Evolutionary conservation across 1,284 basidiomycete species (phyloP).

Genomic region (Tilletia walkeri): DNA sequence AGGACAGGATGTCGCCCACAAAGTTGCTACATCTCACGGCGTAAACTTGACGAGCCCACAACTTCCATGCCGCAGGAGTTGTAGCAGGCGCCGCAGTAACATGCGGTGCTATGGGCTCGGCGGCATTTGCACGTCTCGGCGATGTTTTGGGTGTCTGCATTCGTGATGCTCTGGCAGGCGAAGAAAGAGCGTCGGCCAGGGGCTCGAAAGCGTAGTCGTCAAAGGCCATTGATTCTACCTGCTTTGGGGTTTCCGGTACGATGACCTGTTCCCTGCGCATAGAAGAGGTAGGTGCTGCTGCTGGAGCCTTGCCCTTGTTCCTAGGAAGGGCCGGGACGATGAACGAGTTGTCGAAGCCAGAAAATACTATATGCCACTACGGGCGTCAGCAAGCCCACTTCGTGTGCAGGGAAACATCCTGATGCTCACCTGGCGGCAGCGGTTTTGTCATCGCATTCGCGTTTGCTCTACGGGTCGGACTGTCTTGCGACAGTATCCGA

Average conservation of each 20-base stretch:
- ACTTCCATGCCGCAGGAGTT: conserved; percentile 6
- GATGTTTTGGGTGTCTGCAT: not conserved
- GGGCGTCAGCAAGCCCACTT: no score
- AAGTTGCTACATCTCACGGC: conserved; percentile 5
- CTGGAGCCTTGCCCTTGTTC: not conserved
- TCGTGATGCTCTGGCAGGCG: not conserved
- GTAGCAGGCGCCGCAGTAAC: not conserved
- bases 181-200: not conserved
- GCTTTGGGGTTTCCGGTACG: not conserved
- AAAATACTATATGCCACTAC: not conserved
- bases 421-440: not conserved
- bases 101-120: not conserved
- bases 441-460: not conserved
- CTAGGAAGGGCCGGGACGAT: conserved; percentile 6
- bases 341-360: conserved; percentile 13
- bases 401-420: not conserved
- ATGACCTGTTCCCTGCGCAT: not conserved
- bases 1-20: not conserved
- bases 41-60: conserved; percentile 11
- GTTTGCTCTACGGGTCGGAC: not conserved
- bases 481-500: conserved; percentile 12
- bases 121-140: not conserved
- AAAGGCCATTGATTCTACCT: not conserved
- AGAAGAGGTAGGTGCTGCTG: not conserved
- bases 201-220: conserved; percentile 4